Evolutionary conservation across 306 rosid species (phyloP).

Genomic region (Clitoria ternatea): DNA sequence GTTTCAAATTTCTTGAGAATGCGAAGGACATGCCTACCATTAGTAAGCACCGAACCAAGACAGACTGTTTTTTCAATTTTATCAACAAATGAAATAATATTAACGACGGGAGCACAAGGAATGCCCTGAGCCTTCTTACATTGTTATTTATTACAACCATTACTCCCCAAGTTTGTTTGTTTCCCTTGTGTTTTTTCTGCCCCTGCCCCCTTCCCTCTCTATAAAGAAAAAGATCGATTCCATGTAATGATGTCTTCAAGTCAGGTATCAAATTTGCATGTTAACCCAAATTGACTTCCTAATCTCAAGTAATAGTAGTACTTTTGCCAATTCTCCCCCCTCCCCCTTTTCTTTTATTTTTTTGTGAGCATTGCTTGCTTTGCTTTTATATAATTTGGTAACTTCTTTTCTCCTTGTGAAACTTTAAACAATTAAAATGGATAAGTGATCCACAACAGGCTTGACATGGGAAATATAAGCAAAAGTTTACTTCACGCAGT

Average conservation of each 20-base stretch:
- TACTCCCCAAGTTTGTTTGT: background rate
- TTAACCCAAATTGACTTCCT: background rate
- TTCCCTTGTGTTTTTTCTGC: constrained; percentile 1
- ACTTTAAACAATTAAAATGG: background rate
- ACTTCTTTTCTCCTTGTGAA: background rate
- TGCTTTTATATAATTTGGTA: background rate
- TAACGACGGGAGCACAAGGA: no score
- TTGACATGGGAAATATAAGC: background rate
- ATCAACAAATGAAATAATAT: no score
- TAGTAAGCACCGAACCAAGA: constrained; percentile 55
- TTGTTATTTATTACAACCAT: no score
- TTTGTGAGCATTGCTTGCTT: background rate
- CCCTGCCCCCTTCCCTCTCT: background rate
- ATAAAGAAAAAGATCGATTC: background rate
- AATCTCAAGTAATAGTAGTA: background rate
- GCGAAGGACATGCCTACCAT: constrained; percentile 89
- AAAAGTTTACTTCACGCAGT: background rate
- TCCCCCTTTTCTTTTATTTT: background rate
- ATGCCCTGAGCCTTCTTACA: no score
- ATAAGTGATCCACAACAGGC: background rate
- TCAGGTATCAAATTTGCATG: background rate
- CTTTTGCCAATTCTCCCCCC: background rate
- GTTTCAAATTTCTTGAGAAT: constrained; percentile 79
- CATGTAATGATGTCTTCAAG: background rate
- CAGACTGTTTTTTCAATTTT: no score